These are phyloP conservation scores for Angophora floribunda DNA, from an alignment of 345 rosid genomes.

Conservation along the genomic window DNA sequence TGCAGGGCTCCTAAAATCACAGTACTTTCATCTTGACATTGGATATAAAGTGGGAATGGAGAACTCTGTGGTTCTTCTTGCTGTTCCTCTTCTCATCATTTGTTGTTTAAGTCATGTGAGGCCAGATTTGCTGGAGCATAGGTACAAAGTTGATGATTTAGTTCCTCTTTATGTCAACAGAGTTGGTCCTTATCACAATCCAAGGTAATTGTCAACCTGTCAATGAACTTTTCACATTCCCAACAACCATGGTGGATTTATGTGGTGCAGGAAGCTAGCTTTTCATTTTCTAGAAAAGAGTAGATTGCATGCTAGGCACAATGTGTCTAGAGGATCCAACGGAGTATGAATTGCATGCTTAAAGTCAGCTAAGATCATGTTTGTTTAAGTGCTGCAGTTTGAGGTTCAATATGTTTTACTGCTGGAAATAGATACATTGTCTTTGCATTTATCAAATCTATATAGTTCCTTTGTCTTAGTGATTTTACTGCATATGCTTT, in stretches of 20 bases:
- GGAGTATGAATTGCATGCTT: not conserved
- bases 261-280: not conserved
- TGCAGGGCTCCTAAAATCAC: not conserved
- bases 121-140: slow-evolving; percentile 54
- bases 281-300: not conserved
- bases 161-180: slow-evolving; percentile 69
- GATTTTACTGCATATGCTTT: not conserved
- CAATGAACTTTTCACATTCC: not conserved
- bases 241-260: too few species aligned
- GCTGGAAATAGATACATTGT: not conserved
- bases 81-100: slow-evolving; percentile 24
- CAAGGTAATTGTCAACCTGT: slow-evolving; percentile 25
- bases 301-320: not conserved
- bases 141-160: slow-evolving; percentile 40
- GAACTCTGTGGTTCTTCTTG: slow-evolving; percentile 1
- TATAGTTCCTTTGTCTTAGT: not conserved
- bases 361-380: too few species aligned
- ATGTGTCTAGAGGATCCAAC: not conserved
- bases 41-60: not conserved
- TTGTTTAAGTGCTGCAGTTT: too few species aligned
- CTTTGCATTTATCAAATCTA: not conserved
- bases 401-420: not conserved
- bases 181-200: slow-evolving; percentile 73
- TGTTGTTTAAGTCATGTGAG: slow-evolving; percentile 22
- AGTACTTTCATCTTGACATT: not conserved